These are phyloP conservation scores for Trametes polyzona DNA, from an alignment of 1,284 basidiomycete species.

Conservation along the genomic window DNA sequence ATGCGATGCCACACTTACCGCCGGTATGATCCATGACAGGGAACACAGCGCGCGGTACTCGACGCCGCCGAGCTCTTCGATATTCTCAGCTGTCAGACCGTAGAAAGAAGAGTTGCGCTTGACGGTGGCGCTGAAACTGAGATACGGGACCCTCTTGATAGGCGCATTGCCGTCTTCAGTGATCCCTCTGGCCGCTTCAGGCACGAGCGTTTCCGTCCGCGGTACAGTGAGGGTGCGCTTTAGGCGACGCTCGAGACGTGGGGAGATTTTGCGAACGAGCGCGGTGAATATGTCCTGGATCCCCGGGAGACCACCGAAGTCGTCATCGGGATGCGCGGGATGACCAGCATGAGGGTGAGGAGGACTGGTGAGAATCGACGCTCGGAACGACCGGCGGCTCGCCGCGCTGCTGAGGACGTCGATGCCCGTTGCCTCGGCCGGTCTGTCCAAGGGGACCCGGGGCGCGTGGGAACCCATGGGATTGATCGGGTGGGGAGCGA, in stretches of 20 bases:
- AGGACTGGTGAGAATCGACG: neutral
- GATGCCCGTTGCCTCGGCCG: slow-evolving; percentile 1
- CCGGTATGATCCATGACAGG: slow-evolving; percentile 59
- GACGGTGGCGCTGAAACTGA: slow-evolving; percentile 84
- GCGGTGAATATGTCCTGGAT: slow-evolving; percentile 62
- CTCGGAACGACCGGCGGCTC: slow-evolving; percentile 16
- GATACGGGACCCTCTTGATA: slow-evolving; percentile 73
- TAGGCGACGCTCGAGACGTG: slow-evolving; percentile 55
- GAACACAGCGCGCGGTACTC: slow-evolving; percentile 91
- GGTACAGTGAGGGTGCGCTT: slow-evolving; percentile 76
- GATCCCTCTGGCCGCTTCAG: slow-evolving; percentile 32
- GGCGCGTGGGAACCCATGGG: slow-evolving; percentile 46
- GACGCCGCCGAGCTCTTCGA: slow-evolving; percentile 92
- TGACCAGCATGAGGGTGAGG: too few species aligned
- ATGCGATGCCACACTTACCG: slow-evolving; percentile 25
- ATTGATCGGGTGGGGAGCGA: slow-evolving; percentile 73
- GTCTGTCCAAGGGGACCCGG: neutral
- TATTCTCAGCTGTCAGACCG: slow-evolving; percentile 78
- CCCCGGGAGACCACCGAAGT: slow-evolving; percentile 88
- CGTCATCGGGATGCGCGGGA: slow-evolving; percentile 7
- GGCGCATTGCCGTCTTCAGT: slow-evolving; percentile 36
- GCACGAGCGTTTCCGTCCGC: slow-evolving; percentile 65
- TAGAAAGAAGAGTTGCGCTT: slow-evolving; percentile 91
- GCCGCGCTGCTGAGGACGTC: slow-evolving; percentile 3
- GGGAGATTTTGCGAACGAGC: slow-evolving; percentile 59